Base-by-base conservation (phyloP, 192 early-diverging fungal genomes). In the Coemansia javaensis region DNA sequence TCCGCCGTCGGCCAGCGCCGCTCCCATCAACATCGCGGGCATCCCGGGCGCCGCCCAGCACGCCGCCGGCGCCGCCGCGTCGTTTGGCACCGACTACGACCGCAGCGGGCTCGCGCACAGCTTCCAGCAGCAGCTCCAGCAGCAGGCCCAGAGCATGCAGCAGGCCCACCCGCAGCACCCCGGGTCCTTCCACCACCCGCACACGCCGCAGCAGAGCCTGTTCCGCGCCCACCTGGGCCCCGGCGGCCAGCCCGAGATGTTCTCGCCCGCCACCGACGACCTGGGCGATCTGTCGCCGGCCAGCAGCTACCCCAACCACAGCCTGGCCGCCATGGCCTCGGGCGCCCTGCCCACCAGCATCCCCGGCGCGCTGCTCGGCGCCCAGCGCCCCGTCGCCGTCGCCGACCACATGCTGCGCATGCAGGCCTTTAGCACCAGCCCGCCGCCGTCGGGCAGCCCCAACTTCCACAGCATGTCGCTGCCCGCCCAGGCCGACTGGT, bases 391-490 rank as follows among this genome's bases (percentile, higher is more conserved):
- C 27, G 41, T 32, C 33, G 43, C 31, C 10, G 52, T 48, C 10
- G 50, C 60, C 56, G 52, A 53, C 48, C 44, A 51, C 39, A 68
- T 63, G 52, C 53, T 75, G 40, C 56, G 60, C 44, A 65, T 75
- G 60, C 55, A 60, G 41, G 45, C 45, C 10, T 50, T 70, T 22
- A 63, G 54, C 57, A 42, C 47, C 50, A 64, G 66, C 54, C 63
- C 61, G 34, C 53, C 53, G 40, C 48, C 54, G n/a, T n/a, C n/a
- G 16, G 46, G 22, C 17, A 66, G 63, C 38, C 76, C 72, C 11
- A 50, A 36, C 24, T 80, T 76, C 60, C 79, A 80, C 47, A 80
- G 79, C 60, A 80, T 80, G 76, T 80, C 79, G 39, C 72, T 80
- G 59, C 79, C 79, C 1, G 61, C 52, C 5, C 66, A 76, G 51